These are phyloP conservation scores for Trametes punicea DNA, from an alignment of 768 basidiomycete species.

Conservation along the genomic window DNA sequence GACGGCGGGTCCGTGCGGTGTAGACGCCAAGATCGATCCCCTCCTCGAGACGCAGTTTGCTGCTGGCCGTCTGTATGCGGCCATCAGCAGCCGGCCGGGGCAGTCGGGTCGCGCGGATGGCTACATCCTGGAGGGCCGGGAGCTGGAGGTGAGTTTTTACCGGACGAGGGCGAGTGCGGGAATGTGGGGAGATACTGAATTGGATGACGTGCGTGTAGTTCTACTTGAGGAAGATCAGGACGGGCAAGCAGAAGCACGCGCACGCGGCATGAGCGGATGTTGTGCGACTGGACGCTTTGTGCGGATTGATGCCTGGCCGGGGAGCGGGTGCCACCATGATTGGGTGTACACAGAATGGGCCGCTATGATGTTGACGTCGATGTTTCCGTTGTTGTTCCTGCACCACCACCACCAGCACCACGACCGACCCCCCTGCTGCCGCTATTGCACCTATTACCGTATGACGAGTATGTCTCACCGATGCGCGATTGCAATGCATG, in stretches of 20 bases:
- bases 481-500: constrained; percentile 27
- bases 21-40: constrained; percentile 88
- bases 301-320: constrained; percentile 2
- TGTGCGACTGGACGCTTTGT: constrained; percentile 1
- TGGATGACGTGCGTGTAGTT: constrained; percentile 52
- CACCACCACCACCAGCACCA: constrained; percentile 13
- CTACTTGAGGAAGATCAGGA: constrained; percentile 90
- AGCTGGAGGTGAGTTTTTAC: constrained; percentile 74
- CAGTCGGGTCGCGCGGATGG: constrained; percentile 97
- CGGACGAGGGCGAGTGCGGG: neutral
- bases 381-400: neutral
- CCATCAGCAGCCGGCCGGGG: constrained; percentile 92
- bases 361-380: constrained; percentile 21
- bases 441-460: constrained; percentile 18
- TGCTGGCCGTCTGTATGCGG: constrained; percentile 93
- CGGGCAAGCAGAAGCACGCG: constrained; percentile 94
- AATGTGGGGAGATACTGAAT: neutral
- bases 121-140: constrained; percentile 97
- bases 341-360: constrained; percentile 23
- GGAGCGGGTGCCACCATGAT: constrained; percentile 18
- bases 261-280: constrained; percentile 38
- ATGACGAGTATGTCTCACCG: constrained; percentile 29
- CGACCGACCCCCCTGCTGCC: no score
- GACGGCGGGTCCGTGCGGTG: neutral
- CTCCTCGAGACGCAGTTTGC: constrained; percentile 87